Evolutionary conservation across 495 filamentous ascomycete species (phyloP).

Genomic region (Podospora fimiseda): DNA sequence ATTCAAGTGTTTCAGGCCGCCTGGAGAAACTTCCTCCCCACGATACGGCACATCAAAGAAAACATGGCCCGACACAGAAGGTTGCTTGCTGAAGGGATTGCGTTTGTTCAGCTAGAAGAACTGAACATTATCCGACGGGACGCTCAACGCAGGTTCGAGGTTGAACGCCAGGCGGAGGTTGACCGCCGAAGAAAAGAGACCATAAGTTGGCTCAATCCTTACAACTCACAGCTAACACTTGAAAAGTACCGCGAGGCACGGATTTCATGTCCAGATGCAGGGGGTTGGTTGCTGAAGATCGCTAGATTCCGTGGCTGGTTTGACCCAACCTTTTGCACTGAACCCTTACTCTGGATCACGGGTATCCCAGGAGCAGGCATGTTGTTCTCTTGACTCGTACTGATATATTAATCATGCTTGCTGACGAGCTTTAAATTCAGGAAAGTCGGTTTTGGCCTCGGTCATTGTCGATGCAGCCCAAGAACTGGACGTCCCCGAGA

Average conservation of each 20-base stretch:
- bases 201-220: not conserved
- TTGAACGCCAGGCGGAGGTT: not conserved
- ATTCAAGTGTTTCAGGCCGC: constrained; percentile 24
- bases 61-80: constrained; percentile 29
- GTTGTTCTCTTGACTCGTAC: not conserved
- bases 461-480: not conserved
- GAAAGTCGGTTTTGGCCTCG: not conserved
- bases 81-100: constrained; percentile 8
- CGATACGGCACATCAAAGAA: constrained; percentile 26
- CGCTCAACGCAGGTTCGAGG: not conserved
- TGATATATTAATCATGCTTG: too few relatives aligned
- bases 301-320: not conserved
- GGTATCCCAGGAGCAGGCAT: not conserved
- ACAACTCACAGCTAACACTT: not conserved
- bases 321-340: not conserved
- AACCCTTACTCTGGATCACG: not conserved
- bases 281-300: not conserved
- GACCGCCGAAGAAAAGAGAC: not conserved
- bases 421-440: not conserved
- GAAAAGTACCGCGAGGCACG: not conserved
- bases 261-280: not conserved
- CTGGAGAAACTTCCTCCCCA: constrained; percentile 35
- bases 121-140: not conserved
- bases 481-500: not conserved
- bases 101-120: constrained; percentile 11